phyloP scores from a whole-genome alignment of 805 yeast species.

The Hanseniaspora lachancei region DNA sequence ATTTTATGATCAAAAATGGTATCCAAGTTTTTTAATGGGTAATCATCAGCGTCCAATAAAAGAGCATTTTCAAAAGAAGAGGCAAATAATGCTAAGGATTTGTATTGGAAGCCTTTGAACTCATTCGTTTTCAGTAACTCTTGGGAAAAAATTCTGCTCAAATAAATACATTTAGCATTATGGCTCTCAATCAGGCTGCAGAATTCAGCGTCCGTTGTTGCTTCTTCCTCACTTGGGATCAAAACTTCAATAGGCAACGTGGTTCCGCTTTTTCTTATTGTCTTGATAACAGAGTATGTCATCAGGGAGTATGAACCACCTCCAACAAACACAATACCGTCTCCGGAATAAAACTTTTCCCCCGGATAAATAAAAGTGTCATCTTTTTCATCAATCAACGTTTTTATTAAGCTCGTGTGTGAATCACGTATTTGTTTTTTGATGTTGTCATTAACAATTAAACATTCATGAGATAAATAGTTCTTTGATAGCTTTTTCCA shows the following conservation, averaged over 20 bases:
- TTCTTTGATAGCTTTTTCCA: background rate
- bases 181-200: slow-evolving; percentile 40
- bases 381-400: background rate
- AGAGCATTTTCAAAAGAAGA: slow-evolving; percentile 66
- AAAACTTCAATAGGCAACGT: slow-evolving; percentile 69
- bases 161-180: slow-evolving; percentile 48
- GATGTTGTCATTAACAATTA: background rate
- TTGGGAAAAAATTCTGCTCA: slow-evolving; percentile 39
- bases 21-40: slow-evolving; percentile 39
- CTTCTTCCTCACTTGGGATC: slow-evolving; percentile 44
- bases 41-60: slow-evolving; percentile 64
- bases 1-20: slow-evolving; percentile 34
- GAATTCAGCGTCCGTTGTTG: slow-evolving; percentile 56
- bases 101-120: slow-evolving; percentile 50
- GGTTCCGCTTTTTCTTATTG: slow-evolving; percentile 51
- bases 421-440: background rate
- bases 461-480: background rate
- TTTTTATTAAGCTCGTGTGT: background rate
- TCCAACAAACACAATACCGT: slow-evolving; percentile 62
- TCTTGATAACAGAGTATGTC: slow-evolving; percentile 39
- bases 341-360: slow-evolving; percentile 24
- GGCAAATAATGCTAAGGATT: slow-evolving; percentile 57
- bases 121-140: slow-evolving; percentile 31
- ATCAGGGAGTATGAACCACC: slow-evolving; percentile 62
- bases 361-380: slow-evolving; percentile 4